A percentile compares a stretch with the other conserved stretches of the same genome.
These are phyloP conservation scores for Centrapalus pauciflorus DNA, from an alignment of 129 eudicot genomes.

Conservation along the genomic window DNA sequence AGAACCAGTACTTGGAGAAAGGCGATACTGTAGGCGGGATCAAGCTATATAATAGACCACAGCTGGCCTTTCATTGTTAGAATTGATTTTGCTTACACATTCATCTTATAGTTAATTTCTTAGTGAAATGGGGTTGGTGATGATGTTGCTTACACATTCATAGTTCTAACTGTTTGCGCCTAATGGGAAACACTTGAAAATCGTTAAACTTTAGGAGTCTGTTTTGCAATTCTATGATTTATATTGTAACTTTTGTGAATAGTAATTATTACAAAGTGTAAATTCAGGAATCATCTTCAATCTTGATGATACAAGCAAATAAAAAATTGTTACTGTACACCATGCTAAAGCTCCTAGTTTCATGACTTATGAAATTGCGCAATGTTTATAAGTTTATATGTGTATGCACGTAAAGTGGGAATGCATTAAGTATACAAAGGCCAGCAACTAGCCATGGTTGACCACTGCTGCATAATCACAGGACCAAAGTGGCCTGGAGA, in stretches of 20 bases:
- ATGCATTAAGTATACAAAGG: not conserved
- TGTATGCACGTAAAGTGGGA: not conserved
- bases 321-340: conserved; percentile 16
- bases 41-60: not conserved
- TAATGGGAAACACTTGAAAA: not conserved
- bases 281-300: conserved; percentile 4
- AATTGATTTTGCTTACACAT: not conserved
- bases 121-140: not conserved
- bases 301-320: conserved; percentile 1
- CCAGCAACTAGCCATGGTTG: not conserved
- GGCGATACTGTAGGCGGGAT: conserved; percentile 6
- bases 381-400: conserved; percentile 3
- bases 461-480: not conserved
- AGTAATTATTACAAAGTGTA: conserved; percentile 15
- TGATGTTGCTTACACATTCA: not conserved
- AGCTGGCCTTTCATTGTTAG: not conserved
- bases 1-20: not conserved
- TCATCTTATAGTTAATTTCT: not conserved
- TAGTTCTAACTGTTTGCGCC: not conserved
- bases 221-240: conserved; percentile 7
- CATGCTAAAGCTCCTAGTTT: conserved; percentile 21
- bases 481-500: not conserved
- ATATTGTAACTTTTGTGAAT: not conserved
- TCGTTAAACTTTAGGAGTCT: not conserved
- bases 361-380: not conserved